Evolutionary conservation across 2,329 filamentous ascomycete genomes (phyloP), one percentile per base, ranked within the genome.

Genomic region (Sclerotinia borealis): DNA sequence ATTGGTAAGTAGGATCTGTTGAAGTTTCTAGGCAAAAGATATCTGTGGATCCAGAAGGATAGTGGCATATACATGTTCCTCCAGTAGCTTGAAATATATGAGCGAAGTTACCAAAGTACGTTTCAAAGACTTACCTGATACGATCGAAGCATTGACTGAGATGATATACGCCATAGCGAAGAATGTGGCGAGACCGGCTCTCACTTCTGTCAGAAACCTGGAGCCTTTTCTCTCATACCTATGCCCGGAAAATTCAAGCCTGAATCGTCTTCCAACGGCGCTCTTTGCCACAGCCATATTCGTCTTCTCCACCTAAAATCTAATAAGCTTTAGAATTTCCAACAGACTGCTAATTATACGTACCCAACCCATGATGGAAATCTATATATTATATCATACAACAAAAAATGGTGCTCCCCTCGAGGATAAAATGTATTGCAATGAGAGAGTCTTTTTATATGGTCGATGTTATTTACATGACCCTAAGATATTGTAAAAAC

Each of bases 241-340:
- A 83, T 93, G 90, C 71, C 91, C 91, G 45, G 85, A 92, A 68
- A 90, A 90, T 66, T 96, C 91, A 47, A 96, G 84, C 68, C 86
- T 85, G 77, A 96, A 96, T 79, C 87, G 90, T 68, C 81, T 80
- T 66, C 90, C 90, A 65, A 92, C 81, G 39, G 81, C 75, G 73
- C 86, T 87, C 67, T 77, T 78, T 65, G 89, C 90, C 68, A 92
- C 82, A 65, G 69, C 67, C 67, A 68, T 72, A 51, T 73, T 74
- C n/a, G 70, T 73, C 54, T 67, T 71, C 83, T 70, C 86, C 85
- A 75, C 61, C 61, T 63, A 91, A 91, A 76, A 91, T 22, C 13
- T 19, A 19, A 49, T 63, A 54, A 59, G 68, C 71, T 49, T 72
- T 72, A 22, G 68, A 72, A 50, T 67, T 67, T 59, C 71, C 70